A percentile compares a stretch with the other conserved stretches of the same genome.
These are phyloP conservation scores for Bombardia bombarda DNA, from an alignment of 495 filamentous ascomycete genomes.

Conservation along the genomic window DNA sequence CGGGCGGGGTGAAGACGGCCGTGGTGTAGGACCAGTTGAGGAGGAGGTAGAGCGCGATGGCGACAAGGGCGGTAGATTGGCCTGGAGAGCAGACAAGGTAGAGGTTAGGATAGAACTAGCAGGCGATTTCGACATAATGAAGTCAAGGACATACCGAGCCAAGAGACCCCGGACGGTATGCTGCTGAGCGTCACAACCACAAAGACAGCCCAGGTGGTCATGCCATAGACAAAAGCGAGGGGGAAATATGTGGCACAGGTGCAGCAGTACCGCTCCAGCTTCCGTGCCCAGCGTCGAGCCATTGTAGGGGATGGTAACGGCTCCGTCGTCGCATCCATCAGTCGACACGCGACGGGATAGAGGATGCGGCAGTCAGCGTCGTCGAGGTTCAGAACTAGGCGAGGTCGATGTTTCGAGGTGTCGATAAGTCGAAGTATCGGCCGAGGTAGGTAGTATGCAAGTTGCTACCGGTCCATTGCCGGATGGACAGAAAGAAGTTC, in stretches of 20 bases:
- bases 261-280: slow-evolving; percentile 80
- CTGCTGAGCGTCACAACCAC: slow-evolving; percentile 73
- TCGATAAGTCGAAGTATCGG: not conserved
- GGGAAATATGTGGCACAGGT: slow-evolving; percentile 75
- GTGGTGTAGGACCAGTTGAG: slow-evolving; percentile 82
- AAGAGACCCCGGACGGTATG: slow-evolving; percentile 42
- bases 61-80: slow-evolving; percentile 43
- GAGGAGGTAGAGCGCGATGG: slow-evolving; percentile 64
- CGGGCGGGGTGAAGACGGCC: slow-evolving; percentile 88
- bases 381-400: too few species aligned
- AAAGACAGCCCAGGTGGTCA: slow-evolving; percentile 86
- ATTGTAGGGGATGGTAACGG: slow-evolving; percentile 10
- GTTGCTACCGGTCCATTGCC: too few species aligned
- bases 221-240: slow-evolving; percentile 75
- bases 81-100: slow-evolving; percentile 22
- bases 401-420: too few species aligned
- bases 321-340: not conserved
- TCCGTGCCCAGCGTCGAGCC: slow-evolving; percentile 56
- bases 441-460: not conserved
- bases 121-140: not conserved
- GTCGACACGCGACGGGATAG: not conserved
- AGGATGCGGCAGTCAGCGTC: not conserved
- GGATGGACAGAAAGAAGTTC: too few species aligned
- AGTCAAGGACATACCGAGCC: slow-evolving; percentile 52
- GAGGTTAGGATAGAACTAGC: not conserved